Conservation (phyloP, 805 yeast genomes). For the Suhomyces prunicola region DNA sequence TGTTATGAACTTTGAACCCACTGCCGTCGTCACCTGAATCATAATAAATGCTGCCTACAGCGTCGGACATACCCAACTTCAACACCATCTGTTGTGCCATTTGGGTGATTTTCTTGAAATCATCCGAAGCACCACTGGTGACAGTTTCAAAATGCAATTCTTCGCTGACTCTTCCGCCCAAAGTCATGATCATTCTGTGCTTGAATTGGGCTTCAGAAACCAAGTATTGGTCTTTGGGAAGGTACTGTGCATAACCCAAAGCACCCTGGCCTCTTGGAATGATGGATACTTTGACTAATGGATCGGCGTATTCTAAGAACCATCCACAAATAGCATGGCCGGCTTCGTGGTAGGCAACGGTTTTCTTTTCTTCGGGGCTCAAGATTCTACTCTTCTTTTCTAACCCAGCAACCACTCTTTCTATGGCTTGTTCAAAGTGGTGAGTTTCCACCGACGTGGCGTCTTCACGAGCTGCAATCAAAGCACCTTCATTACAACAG, state of each 20-base stretch:
- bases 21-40: constrained; percentile 43
- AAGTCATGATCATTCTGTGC: constrained; percentile 89
- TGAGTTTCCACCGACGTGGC: constrained; percentile 56
- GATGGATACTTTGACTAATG: constrained; percentile 86
- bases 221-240: constrained; percentile 85
- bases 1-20: constrained; percentile 53
- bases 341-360: constrained; percentile 94
- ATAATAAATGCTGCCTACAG: constrained; percentile 65
- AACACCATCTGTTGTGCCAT: constrained; percentile 91
- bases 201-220: constrained; percentile 70
- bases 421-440: constrained; percentile 91
- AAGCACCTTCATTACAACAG: constrained; percentile 91
- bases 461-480: constrained; percentile 82
- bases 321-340: constrained; percentile 97
- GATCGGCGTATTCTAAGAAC: constrained; percentile 86
- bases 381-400: constrained; percentile 80
- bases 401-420: constrained; percentile 91
- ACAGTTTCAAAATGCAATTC: constrained; percentile 84
- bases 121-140: constrained; percentile 90
- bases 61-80: constrained; percentile 81
- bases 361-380: constrained; percentile 73
- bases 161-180: constrained; percentile 91
- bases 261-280: constrained; percentile 96
- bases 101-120: constrained; percentile 84
- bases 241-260: constrained; percentile 91